Evolutionary conservation across 495 filamentous ascomycete genomes (phyloP).

Genomic region (Trichocladium uniseriatum): DNA sequence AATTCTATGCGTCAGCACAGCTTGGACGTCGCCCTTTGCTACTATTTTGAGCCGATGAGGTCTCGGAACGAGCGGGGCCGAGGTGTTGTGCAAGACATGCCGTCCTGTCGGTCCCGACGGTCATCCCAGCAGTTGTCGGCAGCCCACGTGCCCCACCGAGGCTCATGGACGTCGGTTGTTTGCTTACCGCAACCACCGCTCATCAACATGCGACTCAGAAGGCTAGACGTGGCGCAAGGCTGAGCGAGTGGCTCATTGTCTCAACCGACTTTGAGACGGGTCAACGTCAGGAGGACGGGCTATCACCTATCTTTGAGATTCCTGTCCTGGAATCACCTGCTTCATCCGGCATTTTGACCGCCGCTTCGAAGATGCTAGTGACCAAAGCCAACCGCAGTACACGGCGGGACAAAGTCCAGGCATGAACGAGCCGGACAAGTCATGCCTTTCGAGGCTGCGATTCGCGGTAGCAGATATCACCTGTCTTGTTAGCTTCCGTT

Average conservation of each 20-base stretch:
- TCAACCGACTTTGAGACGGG: not conserved
- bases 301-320: not conserved
- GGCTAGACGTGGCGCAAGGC: not conserved
- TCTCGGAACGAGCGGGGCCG: conserved; percentile 15
- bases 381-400: not conserved
- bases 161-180: not conserved
- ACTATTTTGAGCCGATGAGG: conserved; percentile 9
- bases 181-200: not conserved
- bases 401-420: not conserved
- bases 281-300: not conserved
- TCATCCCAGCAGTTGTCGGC: not conserved
- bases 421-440: not conserved
- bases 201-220: not conserved
- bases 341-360: not conserved
- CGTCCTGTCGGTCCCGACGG: conserved; percentile 16
- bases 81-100: not conserved
- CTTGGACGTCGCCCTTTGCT: not conserved
- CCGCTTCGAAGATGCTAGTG: not conserved
- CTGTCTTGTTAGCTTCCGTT: not conserved
- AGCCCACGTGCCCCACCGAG: not conserved
- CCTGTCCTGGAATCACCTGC: not conserved
- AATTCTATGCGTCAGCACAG: not conserved
- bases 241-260: not conserved
- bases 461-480: not conserved
- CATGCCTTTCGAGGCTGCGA: not conserved